phyloP scores from a whole-genome alignment of 2,329 filamentous ascomycete species.

The Fusarium neocosmosporiellum region DNA sequence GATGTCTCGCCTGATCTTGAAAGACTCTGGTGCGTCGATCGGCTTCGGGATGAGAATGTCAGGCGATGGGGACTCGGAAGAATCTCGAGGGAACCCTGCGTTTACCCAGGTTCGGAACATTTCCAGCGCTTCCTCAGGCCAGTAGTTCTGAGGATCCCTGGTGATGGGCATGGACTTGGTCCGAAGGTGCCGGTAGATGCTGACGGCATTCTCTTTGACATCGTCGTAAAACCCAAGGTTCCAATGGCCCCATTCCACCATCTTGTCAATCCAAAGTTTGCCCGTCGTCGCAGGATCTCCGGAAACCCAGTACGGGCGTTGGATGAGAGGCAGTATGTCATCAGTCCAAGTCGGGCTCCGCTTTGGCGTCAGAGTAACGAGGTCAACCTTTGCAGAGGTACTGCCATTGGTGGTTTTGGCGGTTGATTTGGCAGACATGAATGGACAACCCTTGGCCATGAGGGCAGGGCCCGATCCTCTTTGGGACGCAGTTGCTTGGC shows the following conservation, averaged over 20 bases:
- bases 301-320: background rate
- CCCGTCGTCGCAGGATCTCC: background rate
- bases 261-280: background rate
- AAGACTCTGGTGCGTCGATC: background rate
- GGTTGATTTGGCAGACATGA: background rate
- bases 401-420: background rate
- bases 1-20: background rate
- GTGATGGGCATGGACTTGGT: background rate
- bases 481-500: background rate
- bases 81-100: background rate
- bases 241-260: background rate
- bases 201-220: background rate
- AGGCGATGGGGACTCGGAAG: background rate
- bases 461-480: background rate
- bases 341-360: background rate
- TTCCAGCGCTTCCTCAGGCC: background rate
- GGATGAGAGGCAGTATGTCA: background rate
- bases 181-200: background rate
- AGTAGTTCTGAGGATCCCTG: background rate
- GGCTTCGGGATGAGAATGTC: background rate
- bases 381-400: background rate
- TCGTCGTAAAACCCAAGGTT: background rate
- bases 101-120: background rate
- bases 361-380: background rate
- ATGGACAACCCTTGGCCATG: background rate